Conservation (phyloP, 192 early-diverging fungal genomes). For the Spinellus fusiger region DNA sequence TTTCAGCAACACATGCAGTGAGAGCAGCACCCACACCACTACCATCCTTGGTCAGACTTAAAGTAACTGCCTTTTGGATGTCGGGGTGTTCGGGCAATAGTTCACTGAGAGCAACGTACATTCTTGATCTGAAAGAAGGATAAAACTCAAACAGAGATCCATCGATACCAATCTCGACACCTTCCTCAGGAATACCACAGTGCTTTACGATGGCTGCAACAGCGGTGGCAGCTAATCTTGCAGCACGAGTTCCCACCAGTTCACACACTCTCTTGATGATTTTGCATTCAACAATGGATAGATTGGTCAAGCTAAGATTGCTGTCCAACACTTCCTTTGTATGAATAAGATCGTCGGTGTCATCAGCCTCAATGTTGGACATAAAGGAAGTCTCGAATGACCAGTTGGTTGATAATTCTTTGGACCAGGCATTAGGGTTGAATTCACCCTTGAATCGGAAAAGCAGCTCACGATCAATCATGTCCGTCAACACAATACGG, state of each 20-base stretch:
- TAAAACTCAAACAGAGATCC: constrained; percentile 64
- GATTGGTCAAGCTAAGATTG: constrained; percentile 54
- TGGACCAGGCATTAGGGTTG: constrained; percentile 22
- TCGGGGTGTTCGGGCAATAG: constrained; percentile 46
- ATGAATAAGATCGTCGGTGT: constrained; percentile 50
- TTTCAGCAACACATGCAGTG: constrained; percentile 25
- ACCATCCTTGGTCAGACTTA: constrained; percentile 35
- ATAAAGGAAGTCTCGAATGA: constrained; percentile 76
- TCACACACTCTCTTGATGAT: constrained; percentile 78
- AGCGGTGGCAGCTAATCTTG: constrained; percentile 70
- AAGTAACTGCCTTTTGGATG: constrained; percentile 5
- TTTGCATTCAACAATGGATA: constrained; percentile 68
- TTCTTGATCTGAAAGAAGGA: constrained; percentile 58
- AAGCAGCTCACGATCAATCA: constrained; percentile 76
- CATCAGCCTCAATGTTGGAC: constrained; percentile 73
- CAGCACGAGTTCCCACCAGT: constrained; percentile 79
- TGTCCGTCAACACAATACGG: constrained; percentile 71
- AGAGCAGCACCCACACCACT: constrained; percentile 36
- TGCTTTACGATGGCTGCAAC: constrained; percentile 68
- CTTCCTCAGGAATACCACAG: constrained; percentile 41
- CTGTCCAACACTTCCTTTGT: constrained; percentile 70
- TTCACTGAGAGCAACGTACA: constrained; percentile 66
- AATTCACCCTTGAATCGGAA: constrained; percentile 33
- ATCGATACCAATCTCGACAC: constrained; percentile 61
- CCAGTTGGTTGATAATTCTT: constrained; percentile 62